Percentiles rank a stretch among this genome's conserved stretches.
phyloP scores from a whole-genome alignment of 768 basidiomycete species.

The Boletus insuetus region DNA sequence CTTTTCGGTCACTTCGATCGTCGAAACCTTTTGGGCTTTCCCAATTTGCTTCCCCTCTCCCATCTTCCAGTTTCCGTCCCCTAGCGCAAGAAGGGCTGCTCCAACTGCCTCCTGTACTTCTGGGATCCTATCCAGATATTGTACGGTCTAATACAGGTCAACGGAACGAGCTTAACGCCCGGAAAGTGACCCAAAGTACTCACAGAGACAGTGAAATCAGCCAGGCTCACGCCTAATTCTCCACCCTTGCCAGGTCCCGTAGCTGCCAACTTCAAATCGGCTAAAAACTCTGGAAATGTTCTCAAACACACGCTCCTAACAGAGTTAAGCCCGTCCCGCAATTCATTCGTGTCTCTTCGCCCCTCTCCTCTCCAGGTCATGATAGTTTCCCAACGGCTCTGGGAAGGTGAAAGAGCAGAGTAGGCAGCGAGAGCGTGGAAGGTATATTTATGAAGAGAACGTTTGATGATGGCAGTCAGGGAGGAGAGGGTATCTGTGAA shows the following conservation, averaged over 20 bases:
- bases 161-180: too few species aligned
- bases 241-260: constrained; percentile 46
- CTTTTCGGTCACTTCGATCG: constrained; percentile 53
- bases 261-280: constrained; percentile 69
- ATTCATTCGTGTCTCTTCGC: constrained; percentile 56
- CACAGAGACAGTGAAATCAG: constrained; percentile 58
- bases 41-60: constrained; percentile 73
- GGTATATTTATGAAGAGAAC: constrained; percentile 71
- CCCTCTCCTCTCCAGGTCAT: constrained; percentile 49
- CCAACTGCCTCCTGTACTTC: constrained; percentile 67
- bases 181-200: constrained; percentile 18
- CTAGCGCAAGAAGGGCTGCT: constrained; percentile 63
- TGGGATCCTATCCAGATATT: constrained; percentile 68
- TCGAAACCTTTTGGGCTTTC: constrained; percentile 37
- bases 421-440: constrained; percentile 79
- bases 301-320: constrained; percentile 69
- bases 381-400: constrained; percentile 66
- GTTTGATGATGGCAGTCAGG: constrained; percentile 66
- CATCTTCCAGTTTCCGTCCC: constrained; percentile 93
- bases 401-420: constrained; percentile 52
- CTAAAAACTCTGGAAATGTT: constrained; percentile 82
- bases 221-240: constrained; percentile 62
- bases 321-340: constrained; percentile 65
- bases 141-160: constrained; percentile 50
- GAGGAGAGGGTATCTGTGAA: constrained; percentile 66